Conservation (phyloP, 2,329 filamentous ascomycete species). For the Claviceps digitariae region DNA sequence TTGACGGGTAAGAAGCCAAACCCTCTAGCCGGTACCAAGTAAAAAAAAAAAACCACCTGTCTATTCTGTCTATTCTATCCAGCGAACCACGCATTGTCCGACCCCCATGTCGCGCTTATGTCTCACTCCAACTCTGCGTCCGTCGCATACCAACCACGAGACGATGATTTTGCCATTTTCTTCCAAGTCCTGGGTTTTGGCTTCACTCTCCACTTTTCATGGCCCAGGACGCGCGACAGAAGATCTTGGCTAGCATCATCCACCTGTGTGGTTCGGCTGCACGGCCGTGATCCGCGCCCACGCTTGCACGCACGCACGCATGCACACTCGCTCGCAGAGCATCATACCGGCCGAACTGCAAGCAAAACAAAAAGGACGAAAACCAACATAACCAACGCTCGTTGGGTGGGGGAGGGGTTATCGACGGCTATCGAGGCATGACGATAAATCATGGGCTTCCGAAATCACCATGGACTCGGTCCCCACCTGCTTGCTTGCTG, state of each 20-base stretch:
- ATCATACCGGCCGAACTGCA: background rate
- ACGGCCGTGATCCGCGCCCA: background rate
- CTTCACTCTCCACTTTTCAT: background rate
- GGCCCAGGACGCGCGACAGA: background rate
- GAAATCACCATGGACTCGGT: background rate
- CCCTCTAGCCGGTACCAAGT: background rate
- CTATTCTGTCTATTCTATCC: background rate
- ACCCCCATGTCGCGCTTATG: slow-evolving; percentile 6
- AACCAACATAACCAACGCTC: slow-evolving; percentile 3
- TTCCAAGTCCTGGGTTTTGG: background rate
- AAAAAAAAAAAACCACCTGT: background rate
- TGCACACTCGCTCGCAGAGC: background rate
- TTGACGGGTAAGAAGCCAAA: background rate
- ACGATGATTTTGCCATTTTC: background rate
- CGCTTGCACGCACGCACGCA: too few relatives aligned
- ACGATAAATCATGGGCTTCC: background rate
- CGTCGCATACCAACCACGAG: slow-evolving; percentile 5
- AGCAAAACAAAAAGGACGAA: slow-evolving; percentile 1
- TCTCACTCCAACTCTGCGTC: slow-evolving; percentile 8
- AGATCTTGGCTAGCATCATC: background rate
- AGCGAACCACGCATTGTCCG: slow-evolving; percentile 3
- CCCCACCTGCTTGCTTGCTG: background rate
- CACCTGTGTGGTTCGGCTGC: background rate
- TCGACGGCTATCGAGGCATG: slow-evolving; percentile 1
- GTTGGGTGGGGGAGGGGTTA: background rate